phyloP scores from a whole-genome alignment of 768 basidiomycete species.

The Russula abietina region DNA sequence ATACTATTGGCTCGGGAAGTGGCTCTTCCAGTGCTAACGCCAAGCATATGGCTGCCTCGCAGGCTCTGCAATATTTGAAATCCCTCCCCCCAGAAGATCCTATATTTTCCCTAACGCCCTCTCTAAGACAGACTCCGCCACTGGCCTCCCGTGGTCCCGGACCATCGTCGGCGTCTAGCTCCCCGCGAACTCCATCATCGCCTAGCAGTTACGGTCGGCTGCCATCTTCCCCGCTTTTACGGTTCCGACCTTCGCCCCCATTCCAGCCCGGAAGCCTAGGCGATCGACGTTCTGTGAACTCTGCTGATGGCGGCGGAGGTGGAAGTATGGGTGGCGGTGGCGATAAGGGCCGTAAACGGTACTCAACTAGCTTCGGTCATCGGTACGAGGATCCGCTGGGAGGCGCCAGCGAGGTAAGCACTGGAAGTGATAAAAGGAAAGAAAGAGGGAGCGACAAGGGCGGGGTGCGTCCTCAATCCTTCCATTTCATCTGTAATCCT shows the following conservation, averaged over 20 bases:
- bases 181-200: conserved; percentile 39
- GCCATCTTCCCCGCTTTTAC: conserved; percentile 31
- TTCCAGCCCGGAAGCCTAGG: conserved; percentile 40
- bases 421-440: conserved; percentile 34
- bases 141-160: conserved; percentile 34
- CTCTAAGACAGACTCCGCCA: conserved; percentile 43
- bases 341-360: conserved; percentile 51
- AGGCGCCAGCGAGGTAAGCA: conserved; percentile 35
- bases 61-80: no score
- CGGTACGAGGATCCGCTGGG: conserved; percentile 47
- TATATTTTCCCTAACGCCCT: no score
- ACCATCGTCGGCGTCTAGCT: conserved; percentile 33
- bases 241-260: conserved; percentile 37
- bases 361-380: conserved; percentile 75
- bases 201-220: conserved; percentile 32
- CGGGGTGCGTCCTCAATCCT: conserved; percentile 1
- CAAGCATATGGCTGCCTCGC: no score
- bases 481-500: conserved; percentile 7
- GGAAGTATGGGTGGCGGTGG: conserved; percentile 23
- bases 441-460: conserved; percentile 26
- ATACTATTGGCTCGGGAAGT: no score
- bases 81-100: no score
- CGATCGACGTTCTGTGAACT: conserved; percentile 35
- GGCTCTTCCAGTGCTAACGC: no score
- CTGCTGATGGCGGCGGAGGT: conserved; percentile 25